Evolutionary conservation across 805 yeast genomes (phyloP), one percentile per base, ranked within the genome.

Genomic region (Wickerhamomyces mucosus): DNA sequence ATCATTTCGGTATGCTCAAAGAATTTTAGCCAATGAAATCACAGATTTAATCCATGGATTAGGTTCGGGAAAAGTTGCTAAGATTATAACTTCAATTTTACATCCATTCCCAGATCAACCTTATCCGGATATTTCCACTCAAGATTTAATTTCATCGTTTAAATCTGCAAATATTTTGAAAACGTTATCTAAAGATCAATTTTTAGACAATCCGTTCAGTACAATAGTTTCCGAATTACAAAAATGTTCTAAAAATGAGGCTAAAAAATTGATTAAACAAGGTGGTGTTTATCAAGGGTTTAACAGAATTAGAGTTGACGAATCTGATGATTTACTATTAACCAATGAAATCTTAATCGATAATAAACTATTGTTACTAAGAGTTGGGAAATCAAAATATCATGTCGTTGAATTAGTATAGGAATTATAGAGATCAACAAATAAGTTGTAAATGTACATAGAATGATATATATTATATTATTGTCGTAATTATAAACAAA

Each of bases 1-100:
- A n/a, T 73, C 78, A 2, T 41, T 57, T 18, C 67, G 95, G 34
- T 42, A 63, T 11, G 96, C 88, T 0, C 97, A 92, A 56, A 64
- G 73, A 28, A 51, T 76, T 0, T 65, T 92, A 19, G 97, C 97
- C 1, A 57, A 71, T 21, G 95, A 89, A 50, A 81, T 88, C 28
- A 80, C 89, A 6, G 94, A 85, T 46, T 63, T 92, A 46, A 66
- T 92, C 26, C 96, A 88, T 55, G 97, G 97, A 0, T 65, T 63
- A 7, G 89, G 86, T 4, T 66, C 67, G 8, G 88, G 95, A 4
- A 63, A 68, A 17, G 69, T 73, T 23, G 82, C 92, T 42, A 71
- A 73, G 15, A 59, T 68, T 15, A 67, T 83, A 12, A 77, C 94
- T 12, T 68, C 76, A 6, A 67, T 81, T 32, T 50, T 86, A 24